phyloP scores from a whole-genome alignment of 768 basidiomycete genomes.

The Lyophyllum shimeji region DNA sequence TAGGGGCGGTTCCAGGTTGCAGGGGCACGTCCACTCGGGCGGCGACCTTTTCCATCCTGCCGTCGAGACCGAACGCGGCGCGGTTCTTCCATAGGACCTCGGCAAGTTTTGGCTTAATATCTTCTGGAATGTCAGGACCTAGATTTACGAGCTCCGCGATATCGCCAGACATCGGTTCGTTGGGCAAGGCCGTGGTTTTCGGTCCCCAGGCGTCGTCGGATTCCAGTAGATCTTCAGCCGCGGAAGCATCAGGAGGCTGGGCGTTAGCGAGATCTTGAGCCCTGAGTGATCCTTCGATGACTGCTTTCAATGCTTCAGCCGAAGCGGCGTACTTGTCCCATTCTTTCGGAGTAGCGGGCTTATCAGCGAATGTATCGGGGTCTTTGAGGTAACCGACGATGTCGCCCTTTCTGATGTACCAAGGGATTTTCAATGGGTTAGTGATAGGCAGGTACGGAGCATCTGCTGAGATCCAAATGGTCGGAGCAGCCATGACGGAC shows the following conservation, averaged over 20 bases:
- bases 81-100: slow-evolving; percentile 10
- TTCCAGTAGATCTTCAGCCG: slow-evolving; percentile 18
- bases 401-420: slow-evolving; percentile 9
- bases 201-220: slow-evolving; percentile 21
- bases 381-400: slow-evolving; percentile 8
- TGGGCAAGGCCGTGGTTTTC: slow-evolving; percentile 24
- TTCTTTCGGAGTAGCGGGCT: background rate
- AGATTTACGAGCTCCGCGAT: background rate
- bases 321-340: background rate
- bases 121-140: background rate
- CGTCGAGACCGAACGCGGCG: background rate
- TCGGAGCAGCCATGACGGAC: background rate
- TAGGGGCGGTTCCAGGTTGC: too few relatives aligned
- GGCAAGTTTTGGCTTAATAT: slow-evolving; percentile 6
- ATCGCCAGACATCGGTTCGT: slow-evolving; percentile 3
- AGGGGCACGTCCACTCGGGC: too few relatives aligned
- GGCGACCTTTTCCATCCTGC: slow-evolving; percentile 9
- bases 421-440: slow-evolving; percentile 3
- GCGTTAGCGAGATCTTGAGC: background rate
- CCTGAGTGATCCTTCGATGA: background rate
- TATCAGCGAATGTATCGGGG: background rate
- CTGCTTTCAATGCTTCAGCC: background rate
- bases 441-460: slow-evolving; percentile 8
- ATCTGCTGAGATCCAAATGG: slow-evolving; percentile 7
- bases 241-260: background rate